phyloP scores from a whole-genome alignment of 2,329 filamentous ascomycete species.

The Talaromyces piceae region DNA sequence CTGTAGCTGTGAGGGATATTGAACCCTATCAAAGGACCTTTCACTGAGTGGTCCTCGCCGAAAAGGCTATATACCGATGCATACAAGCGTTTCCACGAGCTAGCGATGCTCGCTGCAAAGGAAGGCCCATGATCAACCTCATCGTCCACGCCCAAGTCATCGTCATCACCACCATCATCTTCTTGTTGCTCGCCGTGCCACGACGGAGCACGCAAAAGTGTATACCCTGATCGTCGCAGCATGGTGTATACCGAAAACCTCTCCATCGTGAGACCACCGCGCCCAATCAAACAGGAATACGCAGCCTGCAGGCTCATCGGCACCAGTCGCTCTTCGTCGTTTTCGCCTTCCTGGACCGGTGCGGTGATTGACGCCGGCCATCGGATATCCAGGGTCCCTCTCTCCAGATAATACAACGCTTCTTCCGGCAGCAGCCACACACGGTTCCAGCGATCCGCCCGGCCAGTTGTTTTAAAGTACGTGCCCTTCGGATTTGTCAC shows the following conservation, averaged over 20 bases:
- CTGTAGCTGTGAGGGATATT: constrained; percentile 50
- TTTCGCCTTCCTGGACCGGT: constrained; percentile 28
- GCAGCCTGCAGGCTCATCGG: constrained; percentile 87
- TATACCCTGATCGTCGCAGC: constrained; percentile 74
- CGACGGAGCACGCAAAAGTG: constrained; percentile 62
- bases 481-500: constrained; percentile 65
- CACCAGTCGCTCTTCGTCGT: constrained; percentile 57
- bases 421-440: constrained; percentile 89
- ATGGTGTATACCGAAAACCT: constrained; percentile 84
- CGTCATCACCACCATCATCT: no score
- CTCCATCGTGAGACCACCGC: constrained; percentile 59
- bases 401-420: constrained; percentile 78
- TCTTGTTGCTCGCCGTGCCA: constrained; percentile 26
- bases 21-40: constrained; percentile 45
- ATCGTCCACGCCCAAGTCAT: constrained; percentile 14
- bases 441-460: constrained; percentile 55
- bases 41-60: constrained; percentile 15
- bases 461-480: constrained; percentile 70
- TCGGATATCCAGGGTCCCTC: constrained; percentile 78
- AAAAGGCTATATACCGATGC: constrained; percentile 3
- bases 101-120: constrained; percentile 16
- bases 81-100: constrained; percentile 17
- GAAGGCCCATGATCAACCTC: constrained; percentile 8
- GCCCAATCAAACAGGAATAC: constrained; percentile 74
- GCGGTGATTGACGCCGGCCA: constrained; percentile 54